Conservation (phyloP, 495 filamentous ascomycete species). For the Daldinia bambusicola region DNA sequence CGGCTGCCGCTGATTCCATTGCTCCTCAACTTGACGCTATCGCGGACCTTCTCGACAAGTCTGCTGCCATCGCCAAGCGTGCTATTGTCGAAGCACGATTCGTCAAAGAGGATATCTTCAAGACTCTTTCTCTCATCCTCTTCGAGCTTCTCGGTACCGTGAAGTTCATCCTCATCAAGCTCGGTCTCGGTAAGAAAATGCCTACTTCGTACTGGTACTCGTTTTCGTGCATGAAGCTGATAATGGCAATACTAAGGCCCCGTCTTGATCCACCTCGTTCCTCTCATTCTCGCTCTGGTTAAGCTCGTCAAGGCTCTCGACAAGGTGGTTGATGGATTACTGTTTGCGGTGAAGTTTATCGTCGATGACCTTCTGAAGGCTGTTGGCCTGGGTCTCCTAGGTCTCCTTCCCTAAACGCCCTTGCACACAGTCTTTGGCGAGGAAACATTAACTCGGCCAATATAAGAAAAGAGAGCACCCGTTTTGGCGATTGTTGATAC, state of each 20-base stretch:
- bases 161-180: constrained; percentile 52
- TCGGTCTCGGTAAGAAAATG: constrained; percentile 50
- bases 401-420: constrained; percentile 36
- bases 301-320: constrained; percentile 50
- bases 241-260: constrained; percentile 42
- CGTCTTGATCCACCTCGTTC: constrained; percentile 49
- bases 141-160: constrained; percentile 51
- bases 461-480: neutral
- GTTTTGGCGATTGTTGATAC: neutral
- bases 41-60: constrained; percentile 48
- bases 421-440: neutral
- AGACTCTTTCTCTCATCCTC: constrained; percentile 48
- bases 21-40: constrained; percentile 50
- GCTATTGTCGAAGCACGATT: constrained; percentile 39
- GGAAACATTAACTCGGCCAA: neutral
- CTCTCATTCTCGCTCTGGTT: constrained; percentile 49
- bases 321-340: constrained; percentile 48
- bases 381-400: constrained; percentile 49
- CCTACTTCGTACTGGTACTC: too few species aligned
- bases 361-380: constrained; percentile 46
- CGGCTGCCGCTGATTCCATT: constrained; percentile 43
- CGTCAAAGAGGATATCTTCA: constrained; percentile 49
- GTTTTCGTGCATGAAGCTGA: constrained; percentile 1
- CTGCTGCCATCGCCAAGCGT: constrained; percentile 48
- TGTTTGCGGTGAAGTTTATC: constrained; percentile 50